A percentile compares a stretch with the other conserved stretches of the same genome.
phyloP scores from a whole-genome alignment of 1,284 basidiomycete genomes.

The Heterobasidion parviporum region DNA sequence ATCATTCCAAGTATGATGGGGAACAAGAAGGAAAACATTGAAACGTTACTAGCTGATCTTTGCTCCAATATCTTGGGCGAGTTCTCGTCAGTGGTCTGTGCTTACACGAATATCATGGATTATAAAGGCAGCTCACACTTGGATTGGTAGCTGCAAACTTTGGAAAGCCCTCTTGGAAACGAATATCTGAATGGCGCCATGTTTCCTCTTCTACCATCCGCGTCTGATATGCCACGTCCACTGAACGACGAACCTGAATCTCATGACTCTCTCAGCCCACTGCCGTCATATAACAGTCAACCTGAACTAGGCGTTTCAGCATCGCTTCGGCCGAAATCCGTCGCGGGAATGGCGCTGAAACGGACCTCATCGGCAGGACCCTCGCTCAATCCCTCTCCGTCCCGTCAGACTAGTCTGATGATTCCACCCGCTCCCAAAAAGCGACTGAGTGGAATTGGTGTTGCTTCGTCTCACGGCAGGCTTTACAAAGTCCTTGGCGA shows the following conservation, averaged over 20 bases:
- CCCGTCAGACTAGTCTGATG: constrained; percentile 42
- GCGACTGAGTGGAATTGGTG: constrained; percentile 52
- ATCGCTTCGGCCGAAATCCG: constrained; percentile 25
- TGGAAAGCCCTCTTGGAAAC: constrained; percentile 68
- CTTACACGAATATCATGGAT: constrained; percentile 2
- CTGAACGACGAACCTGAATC: constrained; percentile 36
- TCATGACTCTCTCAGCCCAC: constrained; percentile 32
- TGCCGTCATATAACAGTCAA: constrained; percentile 46
- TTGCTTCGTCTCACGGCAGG: constrained; percentile 67
- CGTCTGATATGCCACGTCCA: constrained; percentile 49
- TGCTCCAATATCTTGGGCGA: constrained; percentile 80
- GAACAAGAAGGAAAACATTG: constrained; percentile 76
- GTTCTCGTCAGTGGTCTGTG: constrained; percentile 68
- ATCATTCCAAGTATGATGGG: constrained; percentile 74
- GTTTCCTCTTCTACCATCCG: constrained; percentile 50
- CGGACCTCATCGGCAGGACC: constrained; percentile 46
- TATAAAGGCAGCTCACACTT: constrained; percentile 13
- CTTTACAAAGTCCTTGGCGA: constrained; percentile 86
- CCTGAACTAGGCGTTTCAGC: constrained; percentile 42
- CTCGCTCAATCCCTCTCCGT: constrained; percentile 14
- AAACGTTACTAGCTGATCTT: constrained; percentile 78
- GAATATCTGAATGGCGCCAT: constrained; percentile 63
- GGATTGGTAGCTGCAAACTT: constrained; percentile 41
- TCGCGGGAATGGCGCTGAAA: constrained; percentile 32
- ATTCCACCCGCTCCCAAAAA: constrained; percentile 41